phyloP scores from a whole-genome alignment of 116 monocot genomes.

The Posidonia oceanica region DNA sequence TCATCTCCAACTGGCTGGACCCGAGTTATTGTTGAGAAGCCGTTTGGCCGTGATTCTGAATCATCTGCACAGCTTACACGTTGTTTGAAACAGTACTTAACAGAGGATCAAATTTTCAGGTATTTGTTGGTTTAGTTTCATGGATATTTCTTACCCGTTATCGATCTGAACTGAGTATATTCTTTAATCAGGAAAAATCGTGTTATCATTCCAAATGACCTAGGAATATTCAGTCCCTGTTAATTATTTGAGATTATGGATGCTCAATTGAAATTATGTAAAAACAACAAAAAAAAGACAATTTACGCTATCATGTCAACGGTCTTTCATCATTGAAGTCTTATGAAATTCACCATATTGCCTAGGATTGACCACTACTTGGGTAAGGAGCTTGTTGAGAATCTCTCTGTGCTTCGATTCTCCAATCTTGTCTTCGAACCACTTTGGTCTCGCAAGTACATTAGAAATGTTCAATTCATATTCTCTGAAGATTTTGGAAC shows the following conservation, averaged over 20 bases:
- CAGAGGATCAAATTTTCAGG: conserved; percentile 69
- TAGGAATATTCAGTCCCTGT: neutral
- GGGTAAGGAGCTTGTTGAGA: conserved; percentile 65
- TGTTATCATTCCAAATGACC: too few species aligned
- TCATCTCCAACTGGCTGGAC: conserved; percentile 61
- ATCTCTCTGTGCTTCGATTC: conserved; percentile 51
- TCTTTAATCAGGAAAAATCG: too few species aligned
- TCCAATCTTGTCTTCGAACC: conserved; percentile 54
- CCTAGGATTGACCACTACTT: conserved; percentile 49
- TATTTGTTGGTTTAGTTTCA: conserved; percentile 1
- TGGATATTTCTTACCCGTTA: neutral
- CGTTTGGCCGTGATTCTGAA: conserved; percentile 57
- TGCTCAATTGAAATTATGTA: neutral
- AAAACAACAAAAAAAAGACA: neutral
- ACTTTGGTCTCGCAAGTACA: conserved; percentile 46
- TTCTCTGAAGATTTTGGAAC: conserved; percentile 68
- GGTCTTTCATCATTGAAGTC: neutral
- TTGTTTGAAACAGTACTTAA: conserved; percentile 37
- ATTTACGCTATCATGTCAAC: neutral
- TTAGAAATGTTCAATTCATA: conserved; percentile 51
- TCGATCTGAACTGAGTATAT: too few species aligned
- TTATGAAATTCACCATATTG: conserved; percentile 2
- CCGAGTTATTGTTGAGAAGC: conserved; percentile 70
- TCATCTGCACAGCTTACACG: conserved; percentile 49
- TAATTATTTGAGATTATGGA: neutral